Conservation (phyloP, 2,329 filamentous ascomycete genomes). For the Curvularia spicifera region DNA sequence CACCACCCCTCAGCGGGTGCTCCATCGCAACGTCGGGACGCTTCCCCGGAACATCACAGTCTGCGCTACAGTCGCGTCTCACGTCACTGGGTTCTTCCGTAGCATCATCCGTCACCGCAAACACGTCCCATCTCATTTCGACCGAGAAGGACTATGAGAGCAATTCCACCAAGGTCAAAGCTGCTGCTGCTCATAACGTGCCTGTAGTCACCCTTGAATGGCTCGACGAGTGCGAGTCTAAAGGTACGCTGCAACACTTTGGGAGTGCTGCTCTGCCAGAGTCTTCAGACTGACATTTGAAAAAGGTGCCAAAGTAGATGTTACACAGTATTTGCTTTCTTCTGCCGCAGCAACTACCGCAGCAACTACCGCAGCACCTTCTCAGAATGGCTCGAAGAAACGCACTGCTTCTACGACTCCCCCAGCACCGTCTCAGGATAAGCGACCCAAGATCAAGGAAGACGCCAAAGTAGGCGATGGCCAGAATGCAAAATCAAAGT, state of each 20-base stretch:
- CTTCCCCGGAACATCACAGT: slow-evolving; percentile 63
- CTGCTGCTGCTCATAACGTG: slow-evolving; percentile 57
- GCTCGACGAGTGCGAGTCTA: slow-evolving; percentile 63
- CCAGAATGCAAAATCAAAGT: slow-evolving; percentile 53
- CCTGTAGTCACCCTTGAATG: slow-evolving; percentile 66
- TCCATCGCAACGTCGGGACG: slow-evolving; percentile 66
- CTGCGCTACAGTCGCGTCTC: slow-evolving; percentile 56
- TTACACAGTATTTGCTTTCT: slow-evolving; percentile 48
- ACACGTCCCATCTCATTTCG: slow-evolving; percentile 64
- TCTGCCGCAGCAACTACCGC: not conserved
- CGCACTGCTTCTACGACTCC: slow-evolving; percentile 34
- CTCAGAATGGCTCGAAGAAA: slow-evolving; percentile 39
- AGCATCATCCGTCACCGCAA: slow-evolving; percentile 56
- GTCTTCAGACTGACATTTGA: slow-evolving; percentile 2
- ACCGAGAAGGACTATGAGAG: slow-evolving; percentile 61
- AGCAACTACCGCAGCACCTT: slow-evolving; percentile 7
- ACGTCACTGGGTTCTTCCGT: slow-evolving; percentile 58
- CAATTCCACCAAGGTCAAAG: slow-evolving; percentile 59
- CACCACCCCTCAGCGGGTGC: slow-evolving; percentile 56
- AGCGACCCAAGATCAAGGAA: slow-evolving; percentile 36
- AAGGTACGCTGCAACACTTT: slow-evolving; percentile 35
- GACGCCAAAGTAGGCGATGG: slow-evolving; percentile 52
- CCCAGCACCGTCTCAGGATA: slow-evolving; percentile 23
- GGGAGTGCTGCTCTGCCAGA: not conserved
- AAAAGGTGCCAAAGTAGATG: slow-evolving; percentile 45